Percentiles rank a stretch among this genome's conserved stretches.
Evolutionary conservation across 192 early-diverging fungal species (phyloP).

Genomic region (Mortierella antarctica): DNA sequence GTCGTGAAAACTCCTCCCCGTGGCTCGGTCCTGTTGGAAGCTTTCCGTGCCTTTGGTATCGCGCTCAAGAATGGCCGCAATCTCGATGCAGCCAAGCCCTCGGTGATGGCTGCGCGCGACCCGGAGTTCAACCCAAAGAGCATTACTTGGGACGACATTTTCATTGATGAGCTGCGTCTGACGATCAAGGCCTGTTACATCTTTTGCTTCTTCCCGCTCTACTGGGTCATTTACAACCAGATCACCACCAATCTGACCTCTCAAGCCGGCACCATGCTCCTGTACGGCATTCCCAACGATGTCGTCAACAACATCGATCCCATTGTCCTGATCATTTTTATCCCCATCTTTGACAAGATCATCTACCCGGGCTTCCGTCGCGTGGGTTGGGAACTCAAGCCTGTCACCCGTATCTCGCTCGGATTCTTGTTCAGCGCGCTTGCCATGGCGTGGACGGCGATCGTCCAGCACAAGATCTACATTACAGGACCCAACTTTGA

Average conservation of each 20-base stretch:
- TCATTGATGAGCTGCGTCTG: constrained; percentile 74
- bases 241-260: constrained; percentile 72
- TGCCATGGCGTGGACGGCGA: constrained; percentile 70
- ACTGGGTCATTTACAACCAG: constrained; percentile 78
- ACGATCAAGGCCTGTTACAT: constrained; percentile 73
- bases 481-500: constrained; percentile 63
- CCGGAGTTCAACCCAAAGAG: constrained; percentile 20
- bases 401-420: constrained; percentile 71
- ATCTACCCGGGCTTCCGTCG: constrained; percentile 70
- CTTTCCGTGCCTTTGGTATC: constrained; percentile 54
- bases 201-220: constrained; percentile 78
- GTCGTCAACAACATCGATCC: constrained; percentile 77
- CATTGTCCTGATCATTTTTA: constrained; percentile 72
- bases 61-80: constrained; percentile 54
- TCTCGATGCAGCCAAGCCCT: constrained; percentile 74
- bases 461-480: constrained; percentile 74
- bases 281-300: constrained; percentile 69
- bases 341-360: constrained; percentile 74
- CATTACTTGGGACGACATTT: constrained; percentile 75
- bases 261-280: constrained; percentile 68
- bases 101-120: constrained; percentile 48
- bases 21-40: constrained; percentile 69
- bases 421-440: constrained; percentile 71
- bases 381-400: constrained; percentile 62
- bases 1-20: constrained; percentile 67